Evolutionary conservation across 192 early-diverging fungal species (phyloP).

Genomic region (Gigaspora rosea): DNA sequence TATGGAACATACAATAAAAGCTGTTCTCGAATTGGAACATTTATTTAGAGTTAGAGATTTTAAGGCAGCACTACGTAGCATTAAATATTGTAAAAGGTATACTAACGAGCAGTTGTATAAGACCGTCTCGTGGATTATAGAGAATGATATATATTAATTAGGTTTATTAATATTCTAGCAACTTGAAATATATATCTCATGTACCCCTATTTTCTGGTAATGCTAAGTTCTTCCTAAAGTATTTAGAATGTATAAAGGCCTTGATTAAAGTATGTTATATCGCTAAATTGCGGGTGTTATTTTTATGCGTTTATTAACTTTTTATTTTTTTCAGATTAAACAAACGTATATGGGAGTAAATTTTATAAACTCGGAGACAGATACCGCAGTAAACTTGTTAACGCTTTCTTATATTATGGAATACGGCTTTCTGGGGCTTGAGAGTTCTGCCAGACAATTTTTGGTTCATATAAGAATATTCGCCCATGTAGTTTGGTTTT

Average conservation of each 20-base stretch:
- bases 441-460: background rate
- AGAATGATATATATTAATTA: background rate
- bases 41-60: constrained; percentile 30
- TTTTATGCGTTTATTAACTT: background rate
- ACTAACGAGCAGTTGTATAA: background rate
- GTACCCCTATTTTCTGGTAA: constrained; percentile 43
- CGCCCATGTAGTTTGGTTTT: constrained; percentile 23
- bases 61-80: constrained; percentile 27
- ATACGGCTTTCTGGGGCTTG: constrained; percentile 15
- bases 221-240: constrained; percentile 52
- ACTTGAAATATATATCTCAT: constrained; percentile 49
- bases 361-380: background rate
- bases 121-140: background rate
- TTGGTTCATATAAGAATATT: background rate
- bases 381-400: background rate
- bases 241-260: constrained; percentile 44
- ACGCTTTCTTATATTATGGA: constrained; percentile 27
- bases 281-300: background rate
- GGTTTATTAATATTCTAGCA: constrained; percentile 28
- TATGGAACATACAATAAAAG: constrained; percentile 28
- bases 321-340: constrained; percentile 9
- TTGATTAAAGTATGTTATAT: background rate
- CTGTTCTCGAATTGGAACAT: background rate
- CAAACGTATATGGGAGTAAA: constrained; percentile 4
- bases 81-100: constrained; percentile 37